Evolutionary conservation across 2,329 filamentous ascomycete species (phyloP).

Genomic region (Cordyceps javanica): DNA sequence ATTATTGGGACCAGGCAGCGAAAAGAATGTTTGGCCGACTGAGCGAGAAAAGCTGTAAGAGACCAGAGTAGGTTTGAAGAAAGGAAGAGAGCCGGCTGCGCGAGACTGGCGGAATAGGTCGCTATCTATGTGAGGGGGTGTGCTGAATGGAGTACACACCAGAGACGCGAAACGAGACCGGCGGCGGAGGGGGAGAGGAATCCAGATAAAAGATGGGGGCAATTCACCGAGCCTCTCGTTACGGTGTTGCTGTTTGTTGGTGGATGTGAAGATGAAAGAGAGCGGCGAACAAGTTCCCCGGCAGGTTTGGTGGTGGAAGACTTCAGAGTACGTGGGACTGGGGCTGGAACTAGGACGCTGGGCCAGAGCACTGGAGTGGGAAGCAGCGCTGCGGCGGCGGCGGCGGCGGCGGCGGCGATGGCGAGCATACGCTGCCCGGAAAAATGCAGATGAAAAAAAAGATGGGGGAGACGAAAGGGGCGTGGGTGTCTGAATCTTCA

Average conservation of each 20-base stretch:
- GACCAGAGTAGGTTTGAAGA: not conserved
- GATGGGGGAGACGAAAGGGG: not conserved
- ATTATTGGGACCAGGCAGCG: not conserved
- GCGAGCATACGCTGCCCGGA: too few relatives aligned
- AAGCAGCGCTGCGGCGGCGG: too few relatives aligned
- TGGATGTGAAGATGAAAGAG: slow-evolving; percentile 4
- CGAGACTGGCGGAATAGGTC: not conserved
- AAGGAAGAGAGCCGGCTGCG: not conserved
- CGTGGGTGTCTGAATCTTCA: too few relatives aligned
- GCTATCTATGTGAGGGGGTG: slow-evolving; percentile 2
- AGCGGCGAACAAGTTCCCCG: not conserved
- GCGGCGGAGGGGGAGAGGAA: not conserved
- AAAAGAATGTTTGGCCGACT: not conserved
- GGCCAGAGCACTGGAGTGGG: not conserved
- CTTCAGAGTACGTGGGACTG: slow-evolving; percentile 13
- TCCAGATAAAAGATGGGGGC: too few relatives aligned
- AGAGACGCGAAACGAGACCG: not conserved
- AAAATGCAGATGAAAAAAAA: not conserved
- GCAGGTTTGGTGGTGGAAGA: not conserved
- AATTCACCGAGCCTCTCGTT: not conserved
- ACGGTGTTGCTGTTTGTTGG: not conserved
- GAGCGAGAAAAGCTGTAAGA: not conserved
- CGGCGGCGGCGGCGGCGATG: too few relatives aligned
- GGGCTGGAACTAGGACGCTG: slow-evolving; percentile 11
- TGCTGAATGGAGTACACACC: not conserved